Percentiles rank a stretch among this genome's conserved stretches.
These are phyloP conservation scores for Hypoxylon rubiginosum DNA, from an alignment of 2,329 filamentous ascomycete genomes.

Conservation along the genomic window DNA sequence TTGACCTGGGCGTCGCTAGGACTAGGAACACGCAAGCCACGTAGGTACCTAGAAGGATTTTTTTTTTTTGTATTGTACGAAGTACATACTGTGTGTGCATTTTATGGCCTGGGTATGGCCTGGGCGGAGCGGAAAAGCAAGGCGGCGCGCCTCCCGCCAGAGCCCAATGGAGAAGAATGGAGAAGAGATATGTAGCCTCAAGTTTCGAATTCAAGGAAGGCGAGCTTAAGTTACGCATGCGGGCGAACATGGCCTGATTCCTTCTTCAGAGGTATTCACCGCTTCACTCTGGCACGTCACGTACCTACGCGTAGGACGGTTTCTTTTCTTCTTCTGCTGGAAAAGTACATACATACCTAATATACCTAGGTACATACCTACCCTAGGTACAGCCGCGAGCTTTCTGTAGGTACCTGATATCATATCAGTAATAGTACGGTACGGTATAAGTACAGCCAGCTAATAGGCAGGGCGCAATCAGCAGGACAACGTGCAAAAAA, in stretches of 20 bases:
- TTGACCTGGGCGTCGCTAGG: neutral
- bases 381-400: neutral
- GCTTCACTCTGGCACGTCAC: constrained; percentile 20
- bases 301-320: constrained; percentile 7
- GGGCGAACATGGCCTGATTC: constrained; percentile 30
- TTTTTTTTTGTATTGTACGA: no score
- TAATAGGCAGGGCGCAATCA: constrained; percentile 3
- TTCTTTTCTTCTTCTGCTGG: neutral
- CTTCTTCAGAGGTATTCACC: constrained; percentile 27
- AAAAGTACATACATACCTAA: neutral
- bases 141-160: constrained; percentile 22
- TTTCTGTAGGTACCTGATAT: neutral
- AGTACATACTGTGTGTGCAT: no score
- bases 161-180: constrained; percentile 12
- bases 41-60: constrained; percentile 19
- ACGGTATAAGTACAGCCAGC: neutral
- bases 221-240: constrained; percentile 5
- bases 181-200: constrained; percentile 21
- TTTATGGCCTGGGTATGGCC: no score
- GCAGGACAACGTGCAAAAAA: constrained; percentile 30
- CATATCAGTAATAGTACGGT: neutral
- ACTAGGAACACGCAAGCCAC: constrained; percentile 9
- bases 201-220: constrained; percentile 34
- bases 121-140: constrained; percentile 26
- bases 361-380: neutral